These are phyloP conservation scores for Xerocomellus amylosporus DNA, from an alignment of 768 basidiomycete species.

Conservation along the genomic window DNA sequence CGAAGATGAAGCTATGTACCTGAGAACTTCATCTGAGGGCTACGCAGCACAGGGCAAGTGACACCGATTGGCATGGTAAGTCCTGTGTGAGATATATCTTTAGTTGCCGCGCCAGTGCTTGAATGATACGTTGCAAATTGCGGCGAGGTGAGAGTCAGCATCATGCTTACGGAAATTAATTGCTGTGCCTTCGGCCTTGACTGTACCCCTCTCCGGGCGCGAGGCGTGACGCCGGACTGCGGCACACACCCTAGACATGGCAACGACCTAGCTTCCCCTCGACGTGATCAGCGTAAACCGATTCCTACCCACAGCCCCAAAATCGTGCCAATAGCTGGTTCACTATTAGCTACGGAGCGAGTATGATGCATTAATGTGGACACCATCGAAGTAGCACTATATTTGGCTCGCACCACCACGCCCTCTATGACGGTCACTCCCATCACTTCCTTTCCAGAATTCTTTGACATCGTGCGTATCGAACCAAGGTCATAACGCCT, in stretches of 20 bases:
- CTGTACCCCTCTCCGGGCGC: too few relatives aligned
- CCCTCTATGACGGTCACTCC: constrained; percentile 1
- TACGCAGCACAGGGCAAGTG: not conserved
- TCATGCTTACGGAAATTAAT: too few relatives aligned
- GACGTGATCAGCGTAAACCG: too few relatives aligned
- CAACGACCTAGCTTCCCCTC: too few relatives aligned
- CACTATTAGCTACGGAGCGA: too few relatives aligned
- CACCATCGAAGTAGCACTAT: not conserved
- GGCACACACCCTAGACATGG: too few relatives aligned
- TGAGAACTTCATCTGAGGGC: not conserved
- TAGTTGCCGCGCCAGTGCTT: not conserved
- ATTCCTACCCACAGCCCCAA: too few relatives aligned
- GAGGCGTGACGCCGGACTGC: too few relatives aligned
- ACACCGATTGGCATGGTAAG: not conserved
- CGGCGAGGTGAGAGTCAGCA: too few relatives aligned
- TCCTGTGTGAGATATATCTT: not conserved
- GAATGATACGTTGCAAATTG: too few relatives aligned
- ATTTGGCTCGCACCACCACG: not conserved
- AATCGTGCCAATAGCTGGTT: too few relatives aligned
- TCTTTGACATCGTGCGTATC: not conserved
- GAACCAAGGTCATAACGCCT: not conserved
- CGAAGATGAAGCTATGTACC: not conserved
- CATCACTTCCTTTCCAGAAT: constrained; percentile 7
- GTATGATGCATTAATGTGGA: not conserved
- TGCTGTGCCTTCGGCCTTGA: too few relatives aligned